Evolutionary conservation across 2,329 filamentous ascomycete species (phyloP).

Genomic region (Lanzia echinophila): DNA sequence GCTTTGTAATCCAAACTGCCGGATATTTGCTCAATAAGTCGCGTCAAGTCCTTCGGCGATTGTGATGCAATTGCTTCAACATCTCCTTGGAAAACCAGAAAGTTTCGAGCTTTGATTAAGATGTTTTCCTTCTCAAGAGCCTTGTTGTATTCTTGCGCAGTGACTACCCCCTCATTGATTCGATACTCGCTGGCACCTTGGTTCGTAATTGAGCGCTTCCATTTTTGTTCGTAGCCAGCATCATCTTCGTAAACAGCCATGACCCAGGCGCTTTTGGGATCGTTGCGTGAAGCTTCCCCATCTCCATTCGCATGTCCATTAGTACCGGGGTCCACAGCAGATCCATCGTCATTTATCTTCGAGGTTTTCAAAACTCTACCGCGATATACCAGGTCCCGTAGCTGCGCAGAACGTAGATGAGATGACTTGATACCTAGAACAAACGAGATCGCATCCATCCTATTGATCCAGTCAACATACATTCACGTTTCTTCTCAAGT

Average conservation of each 20-base stretch:
- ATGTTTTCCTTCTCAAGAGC: slow-evolving; percentile 91
- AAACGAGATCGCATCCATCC: slow-evolving; percentile 99
- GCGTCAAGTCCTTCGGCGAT: slow-evolving; percentile 86
- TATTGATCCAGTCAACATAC: slow-evolving; percentile 35
- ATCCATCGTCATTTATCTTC: slow-evolving; percentile 86
- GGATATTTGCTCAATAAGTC: slow-evolving; percentile 94
- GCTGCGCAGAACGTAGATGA: slow-evolving; percentile 88
- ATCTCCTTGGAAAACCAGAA: slow-evolving; percentile 96
- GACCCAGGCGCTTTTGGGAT: slow-evolving; percentile 95
- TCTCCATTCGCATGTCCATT: slow-evolving; percentile 56
- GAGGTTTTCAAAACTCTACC: slow-evolving; percentile 88
- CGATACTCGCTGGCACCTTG: slow-evolving; percentile 89
- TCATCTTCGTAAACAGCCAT: slow-evolving; percentile 99
- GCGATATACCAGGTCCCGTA: slow-evolving; percentile 93
- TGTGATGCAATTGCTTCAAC: slow-evolving; percentile 96
- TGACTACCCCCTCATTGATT: slow-evolving; percentile 88
- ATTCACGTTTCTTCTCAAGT: slow-evolving; percentile 18
- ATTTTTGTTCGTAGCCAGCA: slow-evolving; percentile 86
- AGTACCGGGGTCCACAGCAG: slow-evolving; percentile 43
- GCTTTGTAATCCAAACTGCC: slow-evolving; percentile 91
- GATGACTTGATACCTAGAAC: slow-evolving; percentile 97
- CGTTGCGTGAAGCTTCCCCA: slow-evolving; percentile 62
- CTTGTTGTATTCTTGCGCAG: slow-evolving; percentile 87
- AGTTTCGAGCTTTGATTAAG: slow-evolving; percentile 94
- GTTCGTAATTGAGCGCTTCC: slow-evolving; percentile 91